Percentiles rank a stretch among this genome's conserved stretches.
Evolutionary conservation across 2,329 filamentous ascomycete genomes (phyloP).

Genomic region (Phoma sp.): DNA sequence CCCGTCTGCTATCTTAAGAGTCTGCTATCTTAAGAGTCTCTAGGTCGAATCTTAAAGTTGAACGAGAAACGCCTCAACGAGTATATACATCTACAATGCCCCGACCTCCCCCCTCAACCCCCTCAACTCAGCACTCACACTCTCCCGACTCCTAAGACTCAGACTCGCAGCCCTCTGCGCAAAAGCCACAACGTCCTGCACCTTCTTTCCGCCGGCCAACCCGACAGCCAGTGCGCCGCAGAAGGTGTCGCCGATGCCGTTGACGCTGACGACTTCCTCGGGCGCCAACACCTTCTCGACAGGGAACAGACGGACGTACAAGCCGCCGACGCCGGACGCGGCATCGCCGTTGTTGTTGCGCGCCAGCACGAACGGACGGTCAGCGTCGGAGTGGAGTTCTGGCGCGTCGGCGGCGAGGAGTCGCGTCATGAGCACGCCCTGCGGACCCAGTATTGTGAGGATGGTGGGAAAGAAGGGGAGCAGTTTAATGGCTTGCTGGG

Average conservation of each 20-base stretch:
- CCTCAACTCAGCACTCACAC: conserved; percentile 68
- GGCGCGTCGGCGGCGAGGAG: conserved; percentile 72
- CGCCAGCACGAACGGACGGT: conserved; percentile 74
- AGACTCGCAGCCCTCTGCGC: conserved; percentile 82
- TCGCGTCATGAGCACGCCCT: conserved; percentile 77
- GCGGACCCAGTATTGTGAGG: conserved; percentile 78
- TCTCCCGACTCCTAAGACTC: conserved; percentile 76
- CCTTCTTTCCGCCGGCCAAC: conserved; percentile 62
- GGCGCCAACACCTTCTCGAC: conserved; percentile 66
- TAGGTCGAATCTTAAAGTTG: too few relatives aligned
- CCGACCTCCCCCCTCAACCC: conserved; percentile 23
- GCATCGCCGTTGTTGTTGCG: conserved; percentile 59
- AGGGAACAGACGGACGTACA: conserved; percentile 80
- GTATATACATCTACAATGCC: background rate
- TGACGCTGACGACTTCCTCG: conserved; percentile 81
- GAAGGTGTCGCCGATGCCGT: conserved; percentile 94
- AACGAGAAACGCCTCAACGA: too few relatives aligned
- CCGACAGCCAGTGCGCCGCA: conserved; percentile 84
- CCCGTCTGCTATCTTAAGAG: too few relatives aligned
- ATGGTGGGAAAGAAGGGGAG: conserved; percentile 87
- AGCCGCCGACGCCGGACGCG: conserved; percentile 64
- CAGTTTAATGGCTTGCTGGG: conserved; percentile 82
- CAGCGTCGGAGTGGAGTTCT: conserved; percentile 66
- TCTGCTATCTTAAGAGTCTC: too few relatives aligned
- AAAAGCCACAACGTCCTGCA: conserved; percentile 72